Evolutionary conservation across 2,329 filamentous ascomycete genomes (phyloP).

Genomic region (Ascochyta koolunga): DNA sequence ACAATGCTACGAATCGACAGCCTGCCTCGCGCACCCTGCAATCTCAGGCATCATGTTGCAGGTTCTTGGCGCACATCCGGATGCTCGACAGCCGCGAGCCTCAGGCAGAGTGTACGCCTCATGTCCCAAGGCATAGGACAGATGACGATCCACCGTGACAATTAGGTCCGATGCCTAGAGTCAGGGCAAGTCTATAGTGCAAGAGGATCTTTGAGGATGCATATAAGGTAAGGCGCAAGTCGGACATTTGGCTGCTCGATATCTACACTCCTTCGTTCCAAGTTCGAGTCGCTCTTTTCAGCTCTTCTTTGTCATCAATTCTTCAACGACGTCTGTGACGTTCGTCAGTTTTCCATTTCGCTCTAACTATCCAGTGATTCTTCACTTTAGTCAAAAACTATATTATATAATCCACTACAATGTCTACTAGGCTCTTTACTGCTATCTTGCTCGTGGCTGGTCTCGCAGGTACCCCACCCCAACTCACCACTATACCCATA

Average conservation of each 20-base stretch:
- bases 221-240: neutral
- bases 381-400: neutral
- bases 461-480: constrained; percentile 1
- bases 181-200: neutral
- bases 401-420: neutral
- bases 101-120: constrained; percentile 7
- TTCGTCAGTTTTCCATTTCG: neutral
- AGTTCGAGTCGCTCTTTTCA: neutral
- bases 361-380: neutral
- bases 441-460: constrained; percentile 11
- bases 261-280: neutral
- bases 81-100: constrained; percentile 10
- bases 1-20: neutral
- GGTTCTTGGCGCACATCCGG: constrained; percentile 7
- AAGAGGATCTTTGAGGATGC: neutral
- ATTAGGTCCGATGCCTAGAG: neutral
- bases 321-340: constrained; percentile 5
- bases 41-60: constrained; percentile 2
- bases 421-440: constrained; percentile 6
- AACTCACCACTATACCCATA: neutral
- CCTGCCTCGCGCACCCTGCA: neutral
- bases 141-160: neutral
- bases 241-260: neutral
- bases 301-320: neutral
- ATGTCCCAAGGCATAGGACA: neutral